Evolutionary conservation across 352 stramenopile genomes (phyloP).

Genomic region (Sclerospora graminicola): DNA sequence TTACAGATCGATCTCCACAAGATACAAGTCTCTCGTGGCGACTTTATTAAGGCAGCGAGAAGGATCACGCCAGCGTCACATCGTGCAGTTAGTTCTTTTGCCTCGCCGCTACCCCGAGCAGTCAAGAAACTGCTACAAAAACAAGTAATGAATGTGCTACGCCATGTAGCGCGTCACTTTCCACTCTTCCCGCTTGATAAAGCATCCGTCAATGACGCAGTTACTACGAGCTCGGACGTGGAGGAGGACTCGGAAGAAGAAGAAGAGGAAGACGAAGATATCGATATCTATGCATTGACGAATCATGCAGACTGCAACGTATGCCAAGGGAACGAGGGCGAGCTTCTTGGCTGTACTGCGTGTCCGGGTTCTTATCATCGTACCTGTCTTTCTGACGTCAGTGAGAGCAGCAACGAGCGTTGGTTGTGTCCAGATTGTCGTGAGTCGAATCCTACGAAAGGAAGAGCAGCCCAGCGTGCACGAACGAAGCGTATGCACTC

Average conservation of each 20-base stretch:
- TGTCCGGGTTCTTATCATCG: no score
- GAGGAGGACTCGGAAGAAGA: neutral
- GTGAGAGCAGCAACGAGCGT: neutral
- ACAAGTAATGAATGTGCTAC: conserved; percentile 31
- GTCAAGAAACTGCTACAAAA: conserved; percentile 35
- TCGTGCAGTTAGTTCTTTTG: conserved; percentile 57
- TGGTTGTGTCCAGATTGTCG: no score
- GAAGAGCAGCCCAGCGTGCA: no score
- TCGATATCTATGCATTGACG: conserved; percentile 57
- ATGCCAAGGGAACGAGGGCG: conserved; percentile 49
- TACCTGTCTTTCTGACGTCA: no score
- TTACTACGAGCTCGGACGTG: conserved; percentile 5
- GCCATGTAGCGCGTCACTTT: conserved; percentile 39
- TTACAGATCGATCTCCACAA: conserved; percentile 62
- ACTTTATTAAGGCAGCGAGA: conserved; percentile 60
- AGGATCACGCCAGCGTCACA: conserved; percentile 82
- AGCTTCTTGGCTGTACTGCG: conserved; percentile 43
- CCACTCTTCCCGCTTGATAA: conserved; percentile 52
- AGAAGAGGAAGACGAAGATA: conserved; percentile 40
- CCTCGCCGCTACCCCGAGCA: conserved; percentile 53
- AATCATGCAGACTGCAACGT: conserved; percentile 60
- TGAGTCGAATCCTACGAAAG: no score
- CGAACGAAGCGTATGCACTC: conserved; percentile 4
- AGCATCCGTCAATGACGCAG: conserved; percentile 27
- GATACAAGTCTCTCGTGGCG: conserved; percentile 56